phyloP scores from a whole-genome alignment of 23 red algal species.

The Gracilaria vermiculophylla region DNA sequence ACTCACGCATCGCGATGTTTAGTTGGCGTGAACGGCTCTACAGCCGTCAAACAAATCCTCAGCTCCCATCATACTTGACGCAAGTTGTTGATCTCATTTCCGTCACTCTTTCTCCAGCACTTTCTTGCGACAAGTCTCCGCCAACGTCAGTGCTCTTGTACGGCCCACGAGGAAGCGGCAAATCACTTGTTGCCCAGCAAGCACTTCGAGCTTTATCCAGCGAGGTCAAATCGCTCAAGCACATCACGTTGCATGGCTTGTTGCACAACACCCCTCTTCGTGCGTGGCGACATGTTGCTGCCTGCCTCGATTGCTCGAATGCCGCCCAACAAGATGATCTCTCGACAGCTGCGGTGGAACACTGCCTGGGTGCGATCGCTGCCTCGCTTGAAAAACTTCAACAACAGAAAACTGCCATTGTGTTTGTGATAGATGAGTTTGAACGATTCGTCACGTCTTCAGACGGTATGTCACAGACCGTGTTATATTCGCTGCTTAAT shows the following conservation, averaged over 20 bases:
- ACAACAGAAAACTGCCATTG: not conserved
- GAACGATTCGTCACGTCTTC: conserved; percentile 38
- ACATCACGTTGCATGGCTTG: conserved; percentile 36
- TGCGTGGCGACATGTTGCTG: conserved; percentile 26
- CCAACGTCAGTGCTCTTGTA: conserved; percentile 26
- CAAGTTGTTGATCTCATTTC: not conserved
- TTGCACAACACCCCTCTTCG: conserved; percentile 23
- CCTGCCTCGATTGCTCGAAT: not conserved
- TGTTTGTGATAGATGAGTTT: conserved; percentile 51
- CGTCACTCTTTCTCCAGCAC: not conserved
- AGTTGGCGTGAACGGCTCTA: conserved; percentile 8
- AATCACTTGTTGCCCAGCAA: conserved; percentile 13
- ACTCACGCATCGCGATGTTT: not conserved
- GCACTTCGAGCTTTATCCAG: not conserved
- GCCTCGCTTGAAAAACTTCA: not conserved
- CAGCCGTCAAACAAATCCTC: not conserved
- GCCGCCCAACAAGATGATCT: conserved; percentile 14
- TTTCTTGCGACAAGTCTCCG: not conserved
- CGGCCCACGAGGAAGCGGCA: conserved; percentile 38
- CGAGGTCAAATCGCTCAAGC: not conserved
- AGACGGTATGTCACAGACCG: conserved; percentile 17
- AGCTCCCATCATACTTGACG: not conserved
- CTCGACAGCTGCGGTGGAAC: not conserved
- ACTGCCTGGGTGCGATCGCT: not conserved
- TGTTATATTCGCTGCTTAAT: conserved; percentile 60